These are phyloP conservation scores for Pestalotiopsis sp. DNA, from an alignment of 2,329 filamentous ascomycete genomes.

Conservation along the genomic window DNA sequence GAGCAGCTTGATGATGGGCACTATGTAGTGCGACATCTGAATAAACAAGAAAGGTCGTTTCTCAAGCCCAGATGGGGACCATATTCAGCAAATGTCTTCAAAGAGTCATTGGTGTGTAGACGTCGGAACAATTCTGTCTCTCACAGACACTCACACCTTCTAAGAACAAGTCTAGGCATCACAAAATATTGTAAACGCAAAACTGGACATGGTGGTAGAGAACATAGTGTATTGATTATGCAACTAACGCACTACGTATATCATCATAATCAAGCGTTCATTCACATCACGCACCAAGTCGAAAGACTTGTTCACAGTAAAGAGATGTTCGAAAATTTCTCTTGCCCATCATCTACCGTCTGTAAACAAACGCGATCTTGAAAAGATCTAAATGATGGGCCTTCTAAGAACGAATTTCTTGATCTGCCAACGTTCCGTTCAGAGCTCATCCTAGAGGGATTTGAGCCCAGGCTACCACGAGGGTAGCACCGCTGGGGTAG, in stretches of 20 bases:
- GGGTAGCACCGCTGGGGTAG: slow-evolving; percentile 71
- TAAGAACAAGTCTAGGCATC: too few species aligned
- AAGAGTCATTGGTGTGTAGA: too few species aligned
- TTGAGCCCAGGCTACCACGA: slow-evolving; percentile 71
- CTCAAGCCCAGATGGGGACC: too few species aligned
- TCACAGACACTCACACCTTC: too few species aligned
- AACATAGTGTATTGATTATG: not conserved
- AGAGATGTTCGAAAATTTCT: slow-evolving; percentile 37
- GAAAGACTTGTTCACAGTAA: not conserved
- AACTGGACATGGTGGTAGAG: not conserved
- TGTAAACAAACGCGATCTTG: slow-evolving; percentile 18
- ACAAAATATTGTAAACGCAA: not conserved
- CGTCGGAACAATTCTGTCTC: too few species aligned
- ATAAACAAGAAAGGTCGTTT: too few species aligned
- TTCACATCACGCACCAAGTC: not conserved
- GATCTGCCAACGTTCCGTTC: slow-evolving; percentile 83
- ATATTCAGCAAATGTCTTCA: too few species aligned
- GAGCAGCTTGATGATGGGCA: too few species aligned
- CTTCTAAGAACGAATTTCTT: slow-evolving; percentile 38
- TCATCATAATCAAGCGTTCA: not conserved
- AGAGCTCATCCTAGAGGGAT: slow-evolving; percentile 68
- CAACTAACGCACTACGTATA: not conserved
- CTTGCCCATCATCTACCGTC: slow-evolving; percentile 35
- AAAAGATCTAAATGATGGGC: slow-evolving; percentile 29
- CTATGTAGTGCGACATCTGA: too few species aligned